phyloP scores from a whole-genome alignment of 345 rosid genomes.

The Bretschneidera sinensis region DNA sequence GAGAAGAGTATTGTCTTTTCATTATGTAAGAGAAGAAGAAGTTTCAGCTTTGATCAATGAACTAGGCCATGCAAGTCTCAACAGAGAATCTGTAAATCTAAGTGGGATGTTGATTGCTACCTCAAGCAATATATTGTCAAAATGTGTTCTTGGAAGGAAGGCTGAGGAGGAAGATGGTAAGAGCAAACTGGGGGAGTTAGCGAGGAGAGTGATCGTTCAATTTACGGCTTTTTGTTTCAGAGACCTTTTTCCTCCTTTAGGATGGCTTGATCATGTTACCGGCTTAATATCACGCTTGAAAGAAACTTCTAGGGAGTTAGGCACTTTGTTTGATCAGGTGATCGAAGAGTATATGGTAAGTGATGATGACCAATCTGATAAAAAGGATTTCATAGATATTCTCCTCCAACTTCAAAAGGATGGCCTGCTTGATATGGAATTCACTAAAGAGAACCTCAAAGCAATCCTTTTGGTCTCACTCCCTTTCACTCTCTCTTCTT shows the following conservation, averaged over 20 bases:
- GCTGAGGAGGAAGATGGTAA: constrained; percentile 14
- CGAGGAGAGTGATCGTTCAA: too few species aligned
- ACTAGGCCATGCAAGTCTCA: neutral
- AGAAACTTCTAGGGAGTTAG: neutral
- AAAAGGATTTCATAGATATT: constrained; percentile 3
- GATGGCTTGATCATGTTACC: neutral
- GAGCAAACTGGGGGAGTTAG: constrained; percentile 16
- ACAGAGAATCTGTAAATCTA: neutral
- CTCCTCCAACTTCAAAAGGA: constrained; percentile 14
- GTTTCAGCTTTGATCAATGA: constrained; percentile 8
- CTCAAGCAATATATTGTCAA: constrained; percentile 12
- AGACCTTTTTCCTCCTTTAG: neutral
- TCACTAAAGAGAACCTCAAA: constrained; percentile 13
- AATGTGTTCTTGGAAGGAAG: constrained; percentile 20
- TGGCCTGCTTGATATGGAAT: neutral
- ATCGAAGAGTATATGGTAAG: constrained; percentile 1
- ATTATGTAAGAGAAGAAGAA: constrained; percentile 24
- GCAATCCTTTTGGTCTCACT: constrained; percentile 4
- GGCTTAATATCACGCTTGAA: neutral
- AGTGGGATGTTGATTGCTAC: constrained; percentile 5
- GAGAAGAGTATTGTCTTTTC: constrained; percentile 16
- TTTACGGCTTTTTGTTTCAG: neutral
- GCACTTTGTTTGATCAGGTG: neutral
- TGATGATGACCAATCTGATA: neutral
- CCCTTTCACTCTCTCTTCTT: neutral